Evolutionary conservation across 192 early-diverging fungal genomes (phyloP).

Genomic region (Spinellus fusiger): DNA sequence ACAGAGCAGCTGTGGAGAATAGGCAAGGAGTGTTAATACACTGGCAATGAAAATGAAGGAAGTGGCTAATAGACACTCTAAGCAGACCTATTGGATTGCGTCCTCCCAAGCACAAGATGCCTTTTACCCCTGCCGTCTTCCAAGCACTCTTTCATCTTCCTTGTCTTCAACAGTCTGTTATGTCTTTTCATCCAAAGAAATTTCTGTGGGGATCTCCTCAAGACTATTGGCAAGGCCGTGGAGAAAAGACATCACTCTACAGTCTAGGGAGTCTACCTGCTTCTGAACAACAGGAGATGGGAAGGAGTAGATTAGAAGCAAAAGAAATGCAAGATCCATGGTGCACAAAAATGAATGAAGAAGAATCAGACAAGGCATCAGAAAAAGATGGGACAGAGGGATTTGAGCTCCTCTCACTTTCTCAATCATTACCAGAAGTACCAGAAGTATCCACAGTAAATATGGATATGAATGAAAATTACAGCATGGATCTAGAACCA

Average conservation of each 20-base stretch:
- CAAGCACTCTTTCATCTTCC: conserved; percentile 39
- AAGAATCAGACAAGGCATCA: too few relatives aligned
- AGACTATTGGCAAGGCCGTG: conserved; percentile 37
- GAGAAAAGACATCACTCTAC: conserved; percentile 12
- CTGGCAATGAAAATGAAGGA: neutral
- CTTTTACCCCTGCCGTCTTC: conserved; percentile 25
- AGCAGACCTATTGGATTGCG: conserved; percentile 35
- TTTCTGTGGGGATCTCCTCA: conserved; percentile 26
- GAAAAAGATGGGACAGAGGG: too few relatives aligned
- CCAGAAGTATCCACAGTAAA: too few relatives aligned
- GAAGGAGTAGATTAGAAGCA: too few relatives aligned
- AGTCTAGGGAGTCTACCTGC: too few relatives aligned
- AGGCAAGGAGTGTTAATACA: conserved; percentile 9
- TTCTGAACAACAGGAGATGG: too few relatives aligned
- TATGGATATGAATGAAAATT: neutral
- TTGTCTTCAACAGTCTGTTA: conserved; percentile 24
- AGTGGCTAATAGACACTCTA: neutral
- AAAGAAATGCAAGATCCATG: too few relatives aligned
- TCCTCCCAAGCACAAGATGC: conserved; percentile 15
- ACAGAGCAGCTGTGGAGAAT: neutral
- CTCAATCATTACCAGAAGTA: too few relatives aligned
- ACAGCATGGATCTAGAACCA: neutral
- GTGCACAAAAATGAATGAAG: too few relatives aligned
- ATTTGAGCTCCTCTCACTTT: too few relatives aligned
- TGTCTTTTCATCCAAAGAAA: conserved; percentile 26